Percentiles rank a stretch among this genome's conserved stretches.
These are phyloP conservation scores for Rhodomyrtus psidioides DNA, from an alignment of 441 rosid species.

Conservation along the genomic window DNA sequence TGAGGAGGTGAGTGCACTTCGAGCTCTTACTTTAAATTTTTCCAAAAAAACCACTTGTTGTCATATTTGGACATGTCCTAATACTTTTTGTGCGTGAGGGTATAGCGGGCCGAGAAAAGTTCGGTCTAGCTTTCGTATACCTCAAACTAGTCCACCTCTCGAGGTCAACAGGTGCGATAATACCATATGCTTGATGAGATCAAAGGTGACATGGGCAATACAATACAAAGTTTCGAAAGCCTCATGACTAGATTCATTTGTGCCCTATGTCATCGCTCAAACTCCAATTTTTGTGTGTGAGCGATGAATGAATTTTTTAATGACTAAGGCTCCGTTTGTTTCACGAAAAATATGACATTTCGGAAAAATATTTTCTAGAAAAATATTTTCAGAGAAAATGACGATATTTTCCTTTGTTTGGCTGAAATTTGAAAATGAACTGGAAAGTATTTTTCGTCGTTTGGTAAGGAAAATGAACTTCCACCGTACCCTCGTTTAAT, in stretches of 20 bases:
- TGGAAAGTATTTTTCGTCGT: too few relatives aligned
- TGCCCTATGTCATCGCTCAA: background rate
- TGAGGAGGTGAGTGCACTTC: too few relatives aligned
- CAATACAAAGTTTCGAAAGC: background rate
- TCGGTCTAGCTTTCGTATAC: background rate
- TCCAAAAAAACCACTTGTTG: too few relatives aligned
- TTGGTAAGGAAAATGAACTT: too few relatives aligned
- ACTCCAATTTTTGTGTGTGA: background rate
- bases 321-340: too few relatives aligned
- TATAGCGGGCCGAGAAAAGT: background rate
- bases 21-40: too few relatives aligned
- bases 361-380: too few relatives aligned
- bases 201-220: background rate
- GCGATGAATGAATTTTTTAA: background rate
- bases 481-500: too few relatives aligned
- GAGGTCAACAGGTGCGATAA: background rate
- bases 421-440: too few relatives aligned
- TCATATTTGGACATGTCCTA: background rate
- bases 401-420: too few relatives aligned
- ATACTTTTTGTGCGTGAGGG: rapidly evolving
- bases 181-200: background rate
- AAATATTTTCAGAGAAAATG: too few relatives aligned
- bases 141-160: background rate
- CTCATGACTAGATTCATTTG: background rate
- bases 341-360: too few relatives aligned